These are phyloP conservation scores for Amanita pseudoporphyria DNA, from an alignment of 768 basidiomycete genomes.

Conservation along the genomic window DNA sequence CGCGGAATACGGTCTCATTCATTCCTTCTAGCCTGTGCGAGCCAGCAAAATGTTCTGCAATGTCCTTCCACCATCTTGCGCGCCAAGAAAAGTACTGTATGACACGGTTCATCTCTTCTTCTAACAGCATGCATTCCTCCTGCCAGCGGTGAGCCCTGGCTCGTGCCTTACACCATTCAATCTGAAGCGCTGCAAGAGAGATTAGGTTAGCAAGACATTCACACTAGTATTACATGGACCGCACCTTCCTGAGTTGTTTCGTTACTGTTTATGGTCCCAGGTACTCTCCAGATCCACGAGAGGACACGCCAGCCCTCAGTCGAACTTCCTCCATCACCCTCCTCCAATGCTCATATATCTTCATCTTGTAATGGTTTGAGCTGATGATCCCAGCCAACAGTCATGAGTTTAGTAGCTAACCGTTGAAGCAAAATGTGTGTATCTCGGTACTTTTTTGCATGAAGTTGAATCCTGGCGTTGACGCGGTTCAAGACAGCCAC, in stretches of 20 bases:
- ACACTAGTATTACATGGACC: neutral
- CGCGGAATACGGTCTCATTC: too few species aligned
- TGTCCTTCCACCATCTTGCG: neutral
- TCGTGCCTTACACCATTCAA: too few species aligned
- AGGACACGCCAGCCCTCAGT: too few species aligned
- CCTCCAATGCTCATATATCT: neutral
- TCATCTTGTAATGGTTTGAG: neutral
- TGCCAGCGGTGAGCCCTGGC: conserved; percentile 3
- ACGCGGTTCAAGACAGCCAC: neutral
- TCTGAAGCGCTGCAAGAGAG: neutral
- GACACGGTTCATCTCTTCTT: conserved; percentile 1
- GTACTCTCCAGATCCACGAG: neutral
- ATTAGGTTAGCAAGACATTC: neutral
- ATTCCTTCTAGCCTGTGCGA: too few species aligned
- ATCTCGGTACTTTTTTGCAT: neutral
- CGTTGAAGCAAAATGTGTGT: neutral
- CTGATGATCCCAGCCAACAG: neutral
- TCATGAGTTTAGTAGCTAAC: neutral
- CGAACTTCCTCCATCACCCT: neutral
- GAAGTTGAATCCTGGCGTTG: neutral
- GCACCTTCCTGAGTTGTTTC: neutral
- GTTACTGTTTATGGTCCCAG: neutral
- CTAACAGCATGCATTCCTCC: neutral
- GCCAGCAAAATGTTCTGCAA: too few species aligned
- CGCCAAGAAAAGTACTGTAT: neutral